Evolutionary conservation across 106 monocot genomes (phyloP), one percentile per base, ranked within the genome.

Genomic region (Dioscorea zingiberensis): DNA sequence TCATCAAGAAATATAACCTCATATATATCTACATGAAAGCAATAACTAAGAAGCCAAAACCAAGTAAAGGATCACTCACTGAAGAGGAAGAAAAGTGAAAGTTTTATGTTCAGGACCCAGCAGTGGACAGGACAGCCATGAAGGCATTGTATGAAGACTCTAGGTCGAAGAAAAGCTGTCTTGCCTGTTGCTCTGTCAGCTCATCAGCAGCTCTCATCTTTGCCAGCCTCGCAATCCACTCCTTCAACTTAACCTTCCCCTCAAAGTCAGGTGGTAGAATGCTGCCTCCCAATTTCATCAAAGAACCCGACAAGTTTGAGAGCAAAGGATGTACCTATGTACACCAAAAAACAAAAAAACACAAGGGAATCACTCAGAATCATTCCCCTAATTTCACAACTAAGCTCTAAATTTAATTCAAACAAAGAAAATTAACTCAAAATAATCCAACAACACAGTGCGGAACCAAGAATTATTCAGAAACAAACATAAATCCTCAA

Each of bases 141-240:
- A 94, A 94, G 4, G 89, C 47, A 32, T 73, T 86, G 55, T 94
- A 94, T 3, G 93, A 83, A 11, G 89, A 86, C 25, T 94, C 93
- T 3, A 94, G 81, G 70, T 94, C 93, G 51, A 94, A 94, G 72
- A 74, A 75, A 21, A 94, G 86, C 79, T 89, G 93, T 57, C 93
- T 77, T 7, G 83, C 58, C 77, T 94, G 89, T 77, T 94, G 93
- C 51, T 94, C 93, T 1, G 89, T 94, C 48, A 94, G 73, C 84
- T 94, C 89, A 25, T 94, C 93, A 1, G 86, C 89, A 2, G 93
- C 89, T 18, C 86, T 83, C 93, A 94, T 94, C 79, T 86, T 94
- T 3, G 81, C 38, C 32, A 94, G 77, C 84, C 89, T 81, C 38
- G 71, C 58, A 26, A 94, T 80, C 93, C 93, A 94, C 54, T 94